phyloP scores from a whole-genome alignment of 2,329 filamentous ascomycete genomes.

The Drechslerella coelobrocha region DNA sequence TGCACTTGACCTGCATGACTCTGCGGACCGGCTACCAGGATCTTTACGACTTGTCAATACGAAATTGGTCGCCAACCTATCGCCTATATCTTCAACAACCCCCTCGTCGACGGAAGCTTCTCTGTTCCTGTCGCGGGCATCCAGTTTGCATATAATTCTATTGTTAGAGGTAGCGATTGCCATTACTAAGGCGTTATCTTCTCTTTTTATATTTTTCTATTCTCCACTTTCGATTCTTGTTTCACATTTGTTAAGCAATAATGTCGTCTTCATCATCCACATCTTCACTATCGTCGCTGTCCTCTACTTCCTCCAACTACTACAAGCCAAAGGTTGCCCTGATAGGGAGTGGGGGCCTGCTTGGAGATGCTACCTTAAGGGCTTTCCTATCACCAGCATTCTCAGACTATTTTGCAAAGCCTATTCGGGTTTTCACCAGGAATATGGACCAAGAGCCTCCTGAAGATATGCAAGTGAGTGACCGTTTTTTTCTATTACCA shows the following conservation, averaged over 20 bases:
- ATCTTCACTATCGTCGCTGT: constrained; percentile 42
- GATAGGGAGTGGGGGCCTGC: constrained; percentile 42
- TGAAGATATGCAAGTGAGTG: constrained; percentile 19
- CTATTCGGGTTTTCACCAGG: constrained; percentile 42
- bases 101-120: constrained; percentile 31
- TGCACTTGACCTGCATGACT: constrained; percentile 35
- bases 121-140: constrained; percentile 19
- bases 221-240: neutral
- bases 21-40: constrained; percentile 19
- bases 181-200: constrained; percentile 3
- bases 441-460: constrained; percentile 29
- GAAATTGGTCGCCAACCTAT: constrained; percentile 10
- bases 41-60: constrained; percentile 8
- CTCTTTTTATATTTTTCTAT: constrained; percentile 5
- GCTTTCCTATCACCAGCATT: constrained; percentile 44
- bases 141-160: constrained; percentile 3
- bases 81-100: constrained; percentile 30
- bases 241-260: constrained; percentile 10
- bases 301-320: constrained; percentile 36
- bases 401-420: constrained; percentile 41
- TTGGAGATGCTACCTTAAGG: constrained; percentile 45
- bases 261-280: constrained; percentile 43
- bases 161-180: constrained; percentile 17
- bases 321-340: constrained; percentile 45
- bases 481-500: neutral